Conservation (phyloP, 179 eudicot species). For the Sideroxylon spinosum region DNA sequence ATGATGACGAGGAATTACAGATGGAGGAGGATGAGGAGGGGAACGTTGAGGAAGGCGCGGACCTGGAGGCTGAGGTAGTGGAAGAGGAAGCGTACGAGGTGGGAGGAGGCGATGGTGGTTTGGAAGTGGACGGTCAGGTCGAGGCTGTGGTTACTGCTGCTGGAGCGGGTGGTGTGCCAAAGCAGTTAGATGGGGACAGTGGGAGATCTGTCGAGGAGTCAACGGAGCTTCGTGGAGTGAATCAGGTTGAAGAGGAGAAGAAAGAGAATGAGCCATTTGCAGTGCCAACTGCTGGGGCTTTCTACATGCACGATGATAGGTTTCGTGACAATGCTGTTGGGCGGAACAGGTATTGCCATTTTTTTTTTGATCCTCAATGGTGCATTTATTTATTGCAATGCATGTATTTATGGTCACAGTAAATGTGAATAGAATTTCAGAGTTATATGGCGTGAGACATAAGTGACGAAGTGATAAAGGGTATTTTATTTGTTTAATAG, state of each 20-base stretch:
- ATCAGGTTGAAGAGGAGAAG: slow-evolving; percentile 42
- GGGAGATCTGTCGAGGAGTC: slow-evolving; percentile 11
- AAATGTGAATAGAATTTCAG: background rate
- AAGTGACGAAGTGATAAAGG: too few relatives aligned
- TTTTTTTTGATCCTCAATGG: background rate
- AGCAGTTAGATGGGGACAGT: slow-evolving; percentile 20
- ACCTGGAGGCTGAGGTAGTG: slow-evolving; percentile 29
- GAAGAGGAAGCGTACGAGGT: slow-evolving; percentile 13
- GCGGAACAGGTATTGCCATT: slow-evolving; percentile 48
- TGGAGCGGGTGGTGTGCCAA: slow-evolving; percentile 11
- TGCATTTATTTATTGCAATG: background rate
- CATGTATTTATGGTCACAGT: background rate
- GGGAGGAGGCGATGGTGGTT: slow-evolving; percentile 17
- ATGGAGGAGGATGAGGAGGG: slow-evolving; percentile 33
- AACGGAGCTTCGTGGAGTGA: slow-evolving; percentile 7
- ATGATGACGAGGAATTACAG: slow-evolving; percentile 38
- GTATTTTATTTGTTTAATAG: background rate
- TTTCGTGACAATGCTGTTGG: slow-evolving; percentile 64
- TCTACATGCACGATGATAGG: slow-evolving; percentile 95
- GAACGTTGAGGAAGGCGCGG: slow-evolving; percentile 31
- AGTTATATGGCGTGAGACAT: background rate
- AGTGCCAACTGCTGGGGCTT: slow-evolving; percentile 89
- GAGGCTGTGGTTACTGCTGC: slow-evolving; percentile 16
- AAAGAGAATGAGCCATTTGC: slow-evolving; percentile 78
- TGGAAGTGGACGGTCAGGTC: slow-evolving; percentile 5